These are phyloP conservation scores for Kondoa malvinella DNA, from an alignment of 768 basidiomycete species.

Conservation along the genomic window DNA sequence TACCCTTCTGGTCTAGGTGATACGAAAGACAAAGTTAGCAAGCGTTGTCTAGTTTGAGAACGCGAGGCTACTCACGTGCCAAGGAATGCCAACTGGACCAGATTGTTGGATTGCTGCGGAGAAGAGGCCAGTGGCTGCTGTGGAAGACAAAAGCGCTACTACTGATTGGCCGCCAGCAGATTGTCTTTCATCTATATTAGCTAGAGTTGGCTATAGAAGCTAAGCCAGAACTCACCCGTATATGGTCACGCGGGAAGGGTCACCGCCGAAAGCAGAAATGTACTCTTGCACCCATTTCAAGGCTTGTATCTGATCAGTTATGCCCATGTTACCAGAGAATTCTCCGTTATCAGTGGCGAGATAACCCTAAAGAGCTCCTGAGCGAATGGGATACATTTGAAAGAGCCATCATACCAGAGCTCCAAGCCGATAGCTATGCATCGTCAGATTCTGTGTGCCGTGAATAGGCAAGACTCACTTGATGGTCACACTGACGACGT, in stretches of 20 bases:
- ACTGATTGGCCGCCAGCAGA: constrained; percentile 1
- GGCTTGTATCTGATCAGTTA: constrained; percentile 45
- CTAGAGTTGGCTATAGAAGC: neutral
- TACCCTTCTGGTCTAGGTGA: too few relatives aligned
- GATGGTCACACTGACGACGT: constrained; percentile 23
- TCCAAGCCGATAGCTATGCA: constrained; percentile 7
- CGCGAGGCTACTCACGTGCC: too few relatives aligned
- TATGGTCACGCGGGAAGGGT: constrained; percentile 31
- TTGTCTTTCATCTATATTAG: neutral
- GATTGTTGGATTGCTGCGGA: constrained; percentile 11
- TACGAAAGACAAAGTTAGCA: too few relatives aligned
- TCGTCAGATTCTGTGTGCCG: neutral
- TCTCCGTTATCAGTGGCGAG: neutral
- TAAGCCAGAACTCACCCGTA: neutral
- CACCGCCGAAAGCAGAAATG: constrained; percentile 48
- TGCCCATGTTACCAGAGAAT: constrained; percentile 38
- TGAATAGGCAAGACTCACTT: constrained; percentile 14
- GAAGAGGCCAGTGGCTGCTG: constrained; percentile 15
- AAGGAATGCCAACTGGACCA: constrained; percentile 15
- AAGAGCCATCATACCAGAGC: too few relatives aligned
- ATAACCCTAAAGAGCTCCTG: too few relatives aligned
- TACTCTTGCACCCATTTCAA: constrained; percentile 48
- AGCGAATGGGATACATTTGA: too few relatives aligned
- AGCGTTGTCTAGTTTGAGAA: too few relatives aligned
- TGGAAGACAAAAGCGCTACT: constrained; percentile 11